phyloP scores from a whole-genome alignment of 2,329 filamentous ascomycete species.

The Aspergillus thermomutatus region DNA sequence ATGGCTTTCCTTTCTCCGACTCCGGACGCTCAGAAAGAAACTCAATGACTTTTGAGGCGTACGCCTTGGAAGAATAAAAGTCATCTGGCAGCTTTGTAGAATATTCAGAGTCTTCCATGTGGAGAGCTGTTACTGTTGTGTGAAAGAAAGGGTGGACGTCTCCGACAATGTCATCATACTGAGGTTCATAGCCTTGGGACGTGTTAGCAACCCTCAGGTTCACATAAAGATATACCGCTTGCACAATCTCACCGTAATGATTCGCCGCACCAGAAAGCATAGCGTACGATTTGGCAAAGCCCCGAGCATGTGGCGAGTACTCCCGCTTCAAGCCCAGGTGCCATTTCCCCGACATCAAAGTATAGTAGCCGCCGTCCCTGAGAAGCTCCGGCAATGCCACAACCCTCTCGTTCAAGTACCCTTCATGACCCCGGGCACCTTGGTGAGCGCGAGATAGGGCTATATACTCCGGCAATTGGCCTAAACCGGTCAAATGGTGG shows the following conservation, averaged over 20 bases:
- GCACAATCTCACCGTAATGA: constrained; percentile 27
- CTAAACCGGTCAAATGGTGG: constrained; percentile 31
- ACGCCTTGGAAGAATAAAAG: constrained; percentile 33
- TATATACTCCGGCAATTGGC: constrained; percentile 27
- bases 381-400: constrained; percentile 35
- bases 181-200: constrained; percentile 1
- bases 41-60: constrained; percentile 25
- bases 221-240: not conserved
- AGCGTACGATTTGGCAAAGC: constrained; percentile 29
- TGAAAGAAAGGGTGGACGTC: constrained; percentile 7
- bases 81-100: constrained; percentile 12
- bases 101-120: constrained; percentile 13
- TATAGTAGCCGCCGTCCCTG: constrained; percentile 33
- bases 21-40: constrained; percentile 31
- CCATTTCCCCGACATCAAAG: constrained; percentile 33
- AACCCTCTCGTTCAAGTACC: constrained; percentile 33
- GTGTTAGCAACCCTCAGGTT: constrained; percentile 9
- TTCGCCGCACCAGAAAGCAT: constrained; percentile 30
- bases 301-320: constrained; percentile 24
- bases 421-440: constrained; percentile 34
- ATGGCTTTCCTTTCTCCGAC: constrained; percentile 39
- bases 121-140: constrained; percentile 2
- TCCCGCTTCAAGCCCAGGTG: constrained; percentile 31
- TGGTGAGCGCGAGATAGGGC: constrained; percentile 16
- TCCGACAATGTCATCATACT: not conserved